A percentile compares a stretch with the other conserved stretches of the same genome.
Evolutionary conservation across 1,284 basidiomycete genomes (phyloP).

Genomic region (Ustilago bromivora): DNA sequence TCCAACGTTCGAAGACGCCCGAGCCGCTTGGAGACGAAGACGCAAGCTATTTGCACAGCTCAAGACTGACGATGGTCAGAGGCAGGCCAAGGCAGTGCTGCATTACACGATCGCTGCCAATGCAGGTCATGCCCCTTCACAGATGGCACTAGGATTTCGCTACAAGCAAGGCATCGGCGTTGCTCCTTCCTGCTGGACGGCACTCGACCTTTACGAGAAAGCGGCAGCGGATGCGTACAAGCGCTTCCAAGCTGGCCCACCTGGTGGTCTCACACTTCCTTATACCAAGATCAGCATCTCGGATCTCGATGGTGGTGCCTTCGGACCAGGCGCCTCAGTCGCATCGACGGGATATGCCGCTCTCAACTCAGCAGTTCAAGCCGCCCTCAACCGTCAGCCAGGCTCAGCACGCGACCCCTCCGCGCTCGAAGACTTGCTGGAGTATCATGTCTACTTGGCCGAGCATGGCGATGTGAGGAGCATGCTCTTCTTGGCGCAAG

Average conservation of each 20-base stretch:
- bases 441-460: constrained; percentile 71
- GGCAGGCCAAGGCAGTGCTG: constrained; percentile 77
- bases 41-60: constrained; percentile 43
- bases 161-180: constrained; percentile 91
- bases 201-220: constrained; percentile 61
- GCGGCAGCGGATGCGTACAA: constrained; percentile 73
- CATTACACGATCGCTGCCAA: constrained; percentile 94
- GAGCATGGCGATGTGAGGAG: constrained; percentile 51
- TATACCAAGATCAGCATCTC: constrained; percentile 85
- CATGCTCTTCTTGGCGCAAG: constrained; percentile 55
- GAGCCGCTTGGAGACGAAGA: constrained; percentile 41
- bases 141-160: constrained; percentile 94
- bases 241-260: constrained; percentile 84
- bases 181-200: constrained; percentile 75
- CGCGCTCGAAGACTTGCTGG: constrained; percentile 81
- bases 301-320: constrained; percentile 88
- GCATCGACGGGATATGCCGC: constrained; percentile 77
- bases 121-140: constrained; percentile 84
- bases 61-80: constrained; percentile 48
- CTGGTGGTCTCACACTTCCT: constrained; percentile 87
- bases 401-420: constrained; percentile 46
- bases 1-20: constrained; percentile 31
- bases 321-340: constrained; percentile 90
- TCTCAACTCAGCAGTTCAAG: constrained; percentile 81
- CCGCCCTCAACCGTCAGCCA: constrained; percentile 71